Evolutionary conservation across 2,329 filamentous ascomycete species (phyloP).

Genomic region (Trichoderma hamatum): DNA sequence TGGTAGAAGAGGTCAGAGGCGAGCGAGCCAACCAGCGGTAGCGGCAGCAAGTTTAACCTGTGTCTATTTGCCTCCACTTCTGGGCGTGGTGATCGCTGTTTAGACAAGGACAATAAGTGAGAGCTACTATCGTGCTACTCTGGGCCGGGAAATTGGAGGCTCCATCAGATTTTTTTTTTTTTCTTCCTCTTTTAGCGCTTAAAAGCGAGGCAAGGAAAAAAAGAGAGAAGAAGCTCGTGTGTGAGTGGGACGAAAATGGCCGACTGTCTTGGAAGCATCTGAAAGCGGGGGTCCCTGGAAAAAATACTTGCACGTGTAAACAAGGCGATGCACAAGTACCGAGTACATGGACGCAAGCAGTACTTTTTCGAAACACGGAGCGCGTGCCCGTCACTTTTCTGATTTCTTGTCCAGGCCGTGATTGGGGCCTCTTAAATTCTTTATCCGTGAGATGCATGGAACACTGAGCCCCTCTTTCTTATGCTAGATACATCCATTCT

Average conservation of each 20-base stretch:
- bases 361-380: slow-evolving; percentile 12
- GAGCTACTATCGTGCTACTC: background rate
- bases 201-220: background rate
- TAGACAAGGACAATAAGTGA: background rate
- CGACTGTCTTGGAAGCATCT: slow-evolving; percentile 1
- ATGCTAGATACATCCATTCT: background rate
- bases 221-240: background rate
- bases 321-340: slow-evolving; percentile 6
- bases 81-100: background rate
- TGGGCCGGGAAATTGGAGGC: slow-evolving; percentile 13
- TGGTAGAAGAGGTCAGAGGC: background rate
- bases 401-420: background rate
- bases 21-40: background rate
- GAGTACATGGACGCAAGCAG: slow-evolving; percentile 3
- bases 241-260: background rate
- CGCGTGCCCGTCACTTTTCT: slow-evolving; percentile 3
- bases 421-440: background rate
- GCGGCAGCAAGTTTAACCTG: background rate
- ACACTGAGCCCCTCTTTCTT: background rate
- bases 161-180: slow-evolving; percentile 7
- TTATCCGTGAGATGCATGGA: background rate
- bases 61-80: slow-evolving; percentile 21
- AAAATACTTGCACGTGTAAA: slow-evolving; percentile 15
- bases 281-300: slow-evolving; percentile 15
- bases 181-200: slow-evolving; percentile 6